These are phyloP conservation scores for Pelargonium australe DNA, from an alignment of 441 rosid species.

Conservation along the genomic window DNA sequence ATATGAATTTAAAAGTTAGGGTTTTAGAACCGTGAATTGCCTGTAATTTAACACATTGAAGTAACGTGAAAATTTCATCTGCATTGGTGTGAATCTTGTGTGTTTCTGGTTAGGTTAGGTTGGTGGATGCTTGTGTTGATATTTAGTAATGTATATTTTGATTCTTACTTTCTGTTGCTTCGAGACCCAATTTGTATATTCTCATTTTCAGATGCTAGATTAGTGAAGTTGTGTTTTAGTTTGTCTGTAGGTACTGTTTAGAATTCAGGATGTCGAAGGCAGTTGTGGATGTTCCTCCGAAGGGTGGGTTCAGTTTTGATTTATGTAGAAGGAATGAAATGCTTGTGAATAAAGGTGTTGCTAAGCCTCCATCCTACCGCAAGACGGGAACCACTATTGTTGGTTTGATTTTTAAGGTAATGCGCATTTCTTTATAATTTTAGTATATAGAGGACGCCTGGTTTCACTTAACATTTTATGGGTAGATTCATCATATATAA, in stretches of 20 bases:
- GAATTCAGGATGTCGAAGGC: constrained; percentile 14
- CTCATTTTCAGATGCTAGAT: not conserved
- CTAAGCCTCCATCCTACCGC: constrained; percentile 55
- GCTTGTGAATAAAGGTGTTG: constrained; percentile 59
- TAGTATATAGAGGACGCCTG: not conserved
- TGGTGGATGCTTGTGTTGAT: not conserved
- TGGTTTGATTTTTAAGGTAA: constrained; percentile 78
- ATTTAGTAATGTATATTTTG: not conserved
- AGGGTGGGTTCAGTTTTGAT: constrained; percentile 19
- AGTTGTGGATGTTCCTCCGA: constrained; percentile 15
- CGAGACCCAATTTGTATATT: not conserved
- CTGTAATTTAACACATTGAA: too few relatives aligned
- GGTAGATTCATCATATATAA: not conserved
- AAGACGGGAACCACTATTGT: constrained; percentile 98
- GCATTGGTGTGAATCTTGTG: not conserved
- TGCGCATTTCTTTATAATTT: not conserved
- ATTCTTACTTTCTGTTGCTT: not conserved
- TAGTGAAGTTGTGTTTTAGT: not conserved
- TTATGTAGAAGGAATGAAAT: constrained; percentile 34
- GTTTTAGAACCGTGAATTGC: not conserved
- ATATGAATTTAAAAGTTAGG: not conserved
- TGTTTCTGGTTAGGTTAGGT: not conserved
- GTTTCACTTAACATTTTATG: not conserved
- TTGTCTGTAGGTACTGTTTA: constrained; percentile 4
- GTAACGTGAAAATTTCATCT: not conserved